Conservation (phyloP, 192 early-diverging fungal genomes). For the Rhizoclosmatium sp. region DNA sequence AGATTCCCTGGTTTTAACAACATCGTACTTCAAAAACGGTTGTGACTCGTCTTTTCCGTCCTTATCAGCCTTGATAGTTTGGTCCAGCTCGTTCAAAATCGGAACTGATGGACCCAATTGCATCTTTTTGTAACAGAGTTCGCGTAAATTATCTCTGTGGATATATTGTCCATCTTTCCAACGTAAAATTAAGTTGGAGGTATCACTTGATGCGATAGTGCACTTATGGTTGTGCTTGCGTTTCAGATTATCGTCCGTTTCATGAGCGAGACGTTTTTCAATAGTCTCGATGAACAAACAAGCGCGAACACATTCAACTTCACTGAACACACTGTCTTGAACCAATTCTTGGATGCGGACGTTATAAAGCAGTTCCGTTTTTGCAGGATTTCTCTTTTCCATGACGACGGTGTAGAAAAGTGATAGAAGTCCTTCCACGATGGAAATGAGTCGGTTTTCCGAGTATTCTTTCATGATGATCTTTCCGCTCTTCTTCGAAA, state of each 20-base stretch:
- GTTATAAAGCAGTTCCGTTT: background rate
- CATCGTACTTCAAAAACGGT: background rate
- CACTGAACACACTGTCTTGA: constrained; percentile 8
- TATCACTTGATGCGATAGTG: background rate
- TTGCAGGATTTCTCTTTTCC: background rate
- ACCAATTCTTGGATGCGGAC: constrained; percentile 2
- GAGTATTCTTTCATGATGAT: background rate
- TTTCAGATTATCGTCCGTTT: background rate
- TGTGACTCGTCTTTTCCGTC: background rate
- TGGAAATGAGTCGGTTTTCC: constrained; percentile 1
- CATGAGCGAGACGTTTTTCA: background rate
- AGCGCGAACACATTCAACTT: constrained; percentile 7
- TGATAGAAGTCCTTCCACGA: background rate
- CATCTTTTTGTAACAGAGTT: background rate
- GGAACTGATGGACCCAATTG: background rate
- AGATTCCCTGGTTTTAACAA: too few species aligned
- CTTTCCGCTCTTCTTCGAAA: background rate
- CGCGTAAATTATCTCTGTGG: background rate
- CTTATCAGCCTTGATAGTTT: background rate
- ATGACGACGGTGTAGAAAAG: background rate
- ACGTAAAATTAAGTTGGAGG: background rate
- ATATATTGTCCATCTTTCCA: background rate
- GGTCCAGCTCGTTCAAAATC: background rate
- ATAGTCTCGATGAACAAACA: constrained; percentile 1
- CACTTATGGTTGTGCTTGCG: background rate